Conservation (phyloP, 768 basidiomycete genomes). For the Hericium erinaceus region DNA sequence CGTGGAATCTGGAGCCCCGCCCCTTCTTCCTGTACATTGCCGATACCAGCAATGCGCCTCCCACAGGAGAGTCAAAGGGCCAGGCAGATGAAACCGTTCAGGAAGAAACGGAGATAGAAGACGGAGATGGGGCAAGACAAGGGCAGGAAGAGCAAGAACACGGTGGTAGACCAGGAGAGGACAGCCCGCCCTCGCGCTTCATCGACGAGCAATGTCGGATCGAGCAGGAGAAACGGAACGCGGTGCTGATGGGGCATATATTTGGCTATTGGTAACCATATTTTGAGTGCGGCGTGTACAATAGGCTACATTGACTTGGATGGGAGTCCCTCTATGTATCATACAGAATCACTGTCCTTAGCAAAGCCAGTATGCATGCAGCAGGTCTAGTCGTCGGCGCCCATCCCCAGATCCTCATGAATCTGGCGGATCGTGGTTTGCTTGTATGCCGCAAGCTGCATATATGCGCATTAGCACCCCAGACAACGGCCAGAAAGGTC, state of each 20-base stretch:
- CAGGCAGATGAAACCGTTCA: too few relatives aligned
- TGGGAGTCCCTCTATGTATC: not conserved
- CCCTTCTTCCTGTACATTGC: too few relatives aligned
- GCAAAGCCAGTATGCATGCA: not conserved
- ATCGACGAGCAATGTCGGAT: too few relatives aligned
- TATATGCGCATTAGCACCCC: constrained; percentile 5
- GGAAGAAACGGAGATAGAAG: too few relatives aligned
- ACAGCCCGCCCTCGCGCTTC: too few relatives aligned
- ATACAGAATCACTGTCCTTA: not conserved
- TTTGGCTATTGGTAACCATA: not conserved
- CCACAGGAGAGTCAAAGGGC: too few relatives aligned
- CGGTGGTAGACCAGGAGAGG: too few relatives aligned
- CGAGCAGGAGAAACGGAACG: not conserved
- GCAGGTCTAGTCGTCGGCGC: constrained; percentile 38
- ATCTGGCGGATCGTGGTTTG: constrained; percentile 66
- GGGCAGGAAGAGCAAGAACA: too few relatives aligned
- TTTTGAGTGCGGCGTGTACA: not conserved
- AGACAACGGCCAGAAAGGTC: not conserved
- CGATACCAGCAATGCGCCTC: too few relatives aligned
- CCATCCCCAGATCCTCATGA: constrained; percentile 62
- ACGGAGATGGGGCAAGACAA: too few relatives aligned
- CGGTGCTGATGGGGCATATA: not conserved
- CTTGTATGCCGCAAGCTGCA: constrained; percentile 61
- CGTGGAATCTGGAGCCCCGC: too few relatives aligned
- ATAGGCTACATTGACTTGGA: not conserved